Evolutionary conservation across 257 asterid genomes (phyloP), one percentile per base, ranked within the genome.

Genomic region (Cordia subcordata): DNA sequence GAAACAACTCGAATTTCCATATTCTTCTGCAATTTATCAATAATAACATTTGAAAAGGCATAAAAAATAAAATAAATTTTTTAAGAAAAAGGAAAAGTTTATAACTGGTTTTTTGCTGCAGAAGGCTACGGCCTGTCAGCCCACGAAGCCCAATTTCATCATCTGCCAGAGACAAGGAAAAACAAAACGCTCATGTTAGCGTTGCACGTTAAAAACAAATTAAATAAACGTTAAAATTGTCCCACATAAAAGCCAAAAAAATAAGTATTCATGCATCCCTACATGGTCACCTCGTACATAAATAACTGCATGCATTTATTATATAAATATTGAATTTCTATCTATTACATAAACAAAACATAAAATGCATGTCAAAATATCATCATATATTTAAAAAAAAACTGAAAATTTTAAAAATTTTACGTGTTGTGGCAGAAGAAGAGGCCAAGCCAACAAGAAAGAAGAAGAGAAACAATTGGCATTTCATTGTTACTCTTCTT

Each of bases 81-180:
- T n/a, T n/a, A n/a, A n/a, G n/a, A 53, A 23, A 51, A 44, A 62
- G 47, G 39, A 5, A 13, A 53, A 21, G 21, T 22, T 21, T 5
- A 81, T 82, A 63, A 87, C 98, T 10, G 8, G 74, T 15, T 80
- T 75, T 81, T 64, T 87, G 94, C 66, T 85, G 96, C 58, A 90
- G 85, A 72, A 90, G 91, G 82, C 75, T 62, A 18, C 98, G 96
- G 18, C 95, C 91, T 13, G 59, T 37, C 13, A 72, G 68, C 58
- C 71, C 79, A 14, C 59, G 70, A 46, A 77, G 67, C 68, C 68
- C 82, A 40, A 83, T 11, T 63, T 61, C 79, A 39, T 78, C 78
- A 79, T 69, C 98, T 90, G 76, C 63, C n/a, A 66, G 9, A 58
- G 0, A 11, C 54, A 65, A 6, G n/a, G n/a, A 33, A 17, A 37